A percentile compares a stretch with the other conserved stretches of the same genome.
phyloP scores from a whole-genome alignment of 305 asterid genomes.

The Fraxinus velutina region DNA sequence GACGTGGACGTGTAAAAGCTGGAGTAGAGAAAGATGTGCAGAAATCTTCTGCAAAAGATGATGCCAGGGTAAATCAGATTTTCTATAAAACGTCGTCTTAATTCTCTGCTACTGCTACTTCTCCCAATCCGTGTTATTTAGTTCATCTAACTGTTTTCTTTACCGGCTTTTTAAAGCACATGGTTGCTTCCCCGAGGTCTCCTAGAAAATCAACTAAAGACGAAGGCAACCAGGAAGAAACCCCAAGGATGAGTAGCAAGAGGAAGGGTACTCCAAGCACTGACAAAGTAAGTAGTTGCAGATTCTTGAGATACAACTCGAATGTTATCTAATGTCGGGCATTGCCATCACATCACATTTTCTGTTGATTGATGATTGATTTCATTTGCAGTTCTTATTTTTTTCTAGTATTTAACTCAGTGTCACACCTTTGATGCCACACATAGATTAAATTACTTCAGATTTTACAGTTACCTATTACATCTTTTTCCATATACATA shows the following conservation, averaged over 20 bases:
- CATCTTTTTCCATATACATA: neutral
- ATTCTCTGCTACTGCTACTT: slow-evolving; percentile 21
- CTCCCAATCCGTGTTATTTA: slow-evolving; percentile 3
- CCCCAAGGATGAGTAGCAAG: slow-evolving; percentile 51
- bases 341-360: neutral
- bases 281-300: slow-evolving; percentile 47
- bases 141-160: slow-evolving; percentile 20
- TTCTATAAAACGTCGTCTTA: slow-evolving; percentile 14
- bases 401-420: neutral
- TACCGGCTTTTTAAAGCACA: slow-evolving; percentile 36
- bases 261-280: slow-evolving; percentile 56
- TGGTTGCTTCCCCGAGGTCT: slow-evolving; percentile 43
- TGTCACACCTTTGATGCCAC: neutral
- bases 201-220: slow-evolving; percentile 48
- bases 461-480: neutral
- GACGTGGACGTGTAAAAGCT: slow-evolving; percentile 52
- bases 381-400: neutral
- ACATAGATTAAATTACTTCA: neutral
- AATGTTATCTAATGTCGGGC: neutral
- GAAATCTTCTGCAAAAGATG: slow-evolving; percentile 46
- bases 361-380: neutral
- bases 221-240: slow-evolving; percentile 52
- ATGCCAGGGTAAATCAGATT: slow-evolving; percentile 39
- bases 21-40: slow-evolving; percentile 35
- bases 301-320: slow-evolving; percentile 1